A percentile compares a stretch with the other conserved stretches of the same genome.
These are phyloP conservation scores for Sclerotinia minor DNA, from an alignment of 2,329 filamentous ascomycete species.

Conservation along the genomic window DNA sequence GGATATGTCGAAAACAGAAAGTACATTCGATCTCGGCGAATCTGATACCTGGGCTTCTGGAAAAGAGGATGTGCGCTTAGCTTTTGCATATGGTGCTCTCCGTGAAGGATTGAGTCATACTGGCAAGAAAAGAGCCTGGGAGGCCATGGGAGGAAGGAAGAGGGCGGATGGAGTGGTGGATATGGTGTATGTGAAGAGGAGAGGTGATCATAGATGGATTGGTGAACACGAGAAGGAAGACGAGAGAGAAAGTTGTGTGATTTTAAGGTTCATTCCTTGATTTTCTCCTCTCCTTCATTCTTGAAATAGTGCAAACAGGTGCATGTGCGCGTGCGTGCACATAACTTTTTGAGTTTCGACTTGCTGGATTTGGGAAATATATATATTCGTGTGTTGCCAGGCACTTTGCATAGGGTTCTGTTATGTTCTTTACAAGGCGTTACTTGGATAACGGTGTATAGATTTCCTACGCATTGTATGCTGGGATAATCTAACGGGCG, in stretches of 20 bases:
- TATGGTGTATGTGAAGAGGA: constrained; percentile 55
- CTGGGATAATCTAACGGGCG: not conserved
- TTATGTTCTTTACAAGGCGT: constrained; percentile 1
- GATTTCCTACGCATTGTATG: not conserved
- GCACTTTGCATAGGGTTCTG: not conserved
- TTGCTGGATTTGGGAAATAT: not conserved
- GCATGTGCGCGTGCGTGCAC: not conserved
- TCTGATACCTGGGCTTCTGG: constrained; percentile 37
- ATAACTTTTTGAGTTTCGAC: constrained; percentile 3
- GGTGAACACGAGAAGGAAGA: constrained; percentile 30
- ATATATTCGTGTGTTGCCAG: constrained; percentile 1
- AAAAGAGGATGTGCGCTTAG: constrained; percentile 33
- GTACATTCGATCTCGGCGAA: constrained; percentile 36
- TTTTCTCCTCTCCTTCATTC: not conserved
- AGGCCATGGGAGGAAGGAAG: constrained; percentile 52
- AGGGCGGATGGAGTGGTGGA: constrained; percentile 52
- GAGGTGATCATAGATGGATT: constrained; percentile 55
- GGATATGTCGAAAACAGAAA: constrained; percentile 37
- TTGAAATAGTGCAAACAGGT: not conserved
- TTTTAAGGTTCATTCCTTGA: constrained; percentile 26
- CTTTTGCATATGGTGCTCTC: constrained; percentile 51
- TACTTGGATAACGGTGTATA: not conserved
- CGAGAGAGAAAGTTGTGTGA: constrained; percentile 36
- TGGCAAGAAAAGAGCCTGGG: constrained; percentile 54
- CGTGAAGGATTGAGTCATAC: constrained; percentile 49